A percentile compares a stretch with the other conserved stretches of the same genome.
Conservation (phyloP, 352 stramenopile species). For the Albugo candida region DNA sequence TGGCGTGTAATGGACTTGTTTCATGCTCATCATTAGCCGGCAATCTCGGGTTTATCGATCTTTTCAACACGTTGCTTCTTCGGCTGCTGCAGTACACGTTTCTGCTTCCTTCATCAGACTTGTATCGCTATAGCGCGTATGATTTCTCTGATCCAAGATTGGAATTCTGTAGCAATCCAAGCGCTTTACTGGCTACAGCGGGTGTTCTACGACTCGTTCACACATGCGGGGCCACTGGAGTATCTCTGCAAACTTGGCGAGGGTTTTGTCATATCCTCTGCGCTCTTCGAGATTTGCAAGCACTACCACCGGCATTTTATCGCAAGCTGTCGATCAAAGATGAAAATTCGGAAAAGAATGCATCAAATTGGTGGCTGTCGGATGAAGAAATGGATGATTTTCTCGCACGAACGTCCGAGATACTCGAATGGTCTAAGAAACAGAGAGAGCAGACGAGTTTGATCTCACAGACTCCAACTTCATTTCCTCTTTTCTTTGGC, state of each 20-base stretch:
- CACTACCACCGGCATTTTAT: slow-evolving; percentile 25
- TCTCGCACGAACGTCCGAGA: background rate
- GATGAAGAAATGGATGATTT: slow-evolving; percentile 2
- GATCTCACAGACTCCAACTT: background rate
- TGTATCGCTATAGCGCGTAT: background rate
- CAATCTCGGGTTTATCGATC: slow-evolving; percentile 24
- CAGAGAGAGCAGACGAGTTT: background rate
- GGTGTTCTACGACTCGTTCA: slow-evolving; percentile 45
- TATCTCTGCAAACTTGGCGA: slow-evolving; percentile 32
- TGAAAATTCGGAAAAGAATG: slow-evolving; percentile 24
- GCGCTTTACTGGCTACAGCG: slow-evolving; percentile 37
- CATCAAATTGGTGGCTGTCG: slow-evolving; percentile 29
- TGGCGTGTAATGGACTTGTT: slow-evolving; percentile 62
- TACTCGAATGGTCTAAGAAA: background rate
- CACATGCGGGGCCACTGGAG: slow-evolving; percentile 18
- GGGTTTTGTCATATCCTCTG: slow-evolving; percentile 40
- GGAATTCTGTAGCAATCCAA: slow-evolving; percentile 51
- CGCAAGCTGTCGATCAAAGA: slow-evolving; percentile 1
- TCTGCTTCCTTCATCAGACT: slow-evolving; percentile 11
- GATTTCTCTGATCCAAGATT: slow-evolving; percentile 1
- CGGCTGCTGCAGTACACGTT: slow-evolving; percentile 41
- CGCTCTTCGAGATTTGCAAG: slow-evolving; percentile 39
- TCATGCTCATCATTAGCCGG: slow-evolving; percentile 35
- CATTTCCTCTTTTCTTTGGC: slow-evolving; percentile 33
- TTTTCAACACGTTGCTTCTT: slow-evolving; percentile 43